Evolutionary conservation across 1,284 basidiomycete genomes (phyloP).

Genomic region (Rhodotorula sp.): DNA sequence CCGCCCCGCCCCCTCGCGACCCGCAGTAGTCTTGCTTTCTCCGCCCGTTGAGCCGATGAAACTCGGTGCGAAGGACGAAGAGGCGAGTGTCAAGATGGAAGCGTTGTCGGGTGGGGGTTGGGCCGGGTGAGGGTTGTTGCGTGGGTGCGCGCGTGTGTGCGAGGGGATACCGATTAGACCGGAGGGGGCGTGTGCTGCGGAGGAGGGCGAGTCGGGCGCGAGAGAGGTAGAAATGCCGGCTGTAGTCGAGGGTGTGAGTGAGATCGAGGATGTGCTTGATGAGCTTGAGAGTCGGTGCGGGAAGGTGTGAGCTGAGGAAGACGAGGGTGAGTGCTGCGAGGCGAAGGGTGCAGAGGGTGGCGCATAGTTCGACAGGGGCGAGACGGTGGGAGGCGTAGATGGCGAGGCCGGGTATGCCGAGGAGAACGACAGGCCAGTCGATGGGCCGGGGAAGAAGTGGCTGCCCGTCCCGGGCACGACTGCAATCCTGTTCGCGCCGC

Average conservation of each 20-base stretch:
- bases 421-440: neutral
- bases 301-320: neutral
- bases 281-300: constrained; percentile 12
- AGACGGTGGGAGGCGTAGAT: neutral
- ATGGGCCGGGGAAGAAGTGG: constrained; percentile 55
- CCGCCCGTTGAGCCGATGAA: constrained; percentile 10
- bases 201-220: constrained; percentile 4
- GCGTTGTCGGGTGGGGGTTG: constrained; percentile 88
- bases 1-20: neutral
- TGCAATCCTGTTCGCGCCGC: constrained; percentile 63
- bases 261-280: constrained; percentile 15
- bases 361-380: neutral
- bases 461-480: constrained; percentile 42
- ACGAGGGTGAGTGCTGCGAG: neutral
- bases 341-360: neutral
- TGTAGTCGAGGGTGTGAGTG: neutral
- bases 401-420: constrained; percentile 53
- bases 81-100: constrained; percentile 84
- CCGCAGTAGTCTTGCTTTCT: neutral
- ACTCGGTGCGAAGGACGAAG: constrained; percentile 70
- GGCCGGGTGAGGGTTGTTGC: constrained; percentile 88
- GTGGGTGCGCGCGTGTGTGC: constrained; percentile 84
- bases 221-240: neutral
- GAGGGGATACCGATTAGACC: constrained; percentile 69
- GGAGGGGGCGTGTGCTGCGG: neutral